Evolutionary conservation across 495 filamentous ascomycete species (phyloP).

Genomic region (Penicillium odoratum): DNA sequence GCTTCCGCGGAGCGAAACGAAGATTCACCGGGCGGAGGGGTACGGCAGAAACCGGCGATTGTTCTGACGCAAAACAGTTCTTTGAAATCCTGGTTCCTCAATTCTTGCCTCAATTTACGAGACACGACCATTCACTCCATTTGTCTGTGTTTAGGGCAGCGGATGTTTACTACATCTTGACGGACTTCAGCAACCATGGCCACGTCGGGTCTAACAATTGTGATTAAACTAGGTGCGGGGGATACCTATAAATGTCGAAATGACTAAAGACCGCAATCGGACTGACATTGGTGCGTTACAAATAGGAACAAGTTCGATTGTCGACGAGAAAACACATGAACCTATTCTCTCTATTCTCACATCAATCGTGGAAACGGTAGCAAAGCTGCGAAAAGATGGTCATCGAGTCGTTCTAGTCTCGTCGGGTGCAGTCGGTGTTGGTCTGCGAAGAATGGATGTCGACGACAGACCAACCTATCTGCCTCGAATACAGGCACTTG

Average conservation of each 20-base stretch:
- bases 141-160: background rate
- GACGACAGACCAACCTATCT: slow-evolving; percentile 87
- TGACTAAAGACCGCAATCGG: slow-evolving; percentile 10
- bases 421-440: slow-evolving; percentile 94
- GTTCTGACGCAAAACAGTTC: slow-evolving; percentile 8
- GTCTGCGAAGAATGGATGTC: slow-evolving; percentile 83
- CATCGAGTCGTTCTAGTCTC: slow-evolving; percentile 94
- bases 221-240: slow-evolving; percentile 88
- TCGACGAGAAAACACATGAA: slow-evolving; percentile 95
- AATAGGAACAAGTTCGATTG: slow-evolving; percentile 93
- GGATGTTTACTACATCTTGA: background rate
- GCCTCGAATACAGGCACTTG: slow-evolving; percentile 84
- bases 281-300: slow-evolving; percentile 14
- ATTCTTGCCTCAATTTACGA: slow-evolving; percentile 1
- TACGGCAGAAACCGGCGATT: slow-evolving; percentile 30
- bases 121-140: slow-evolving; percentile 1
- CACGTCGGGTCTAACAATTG: slow-evolving; percentile 61
- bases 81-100: slow-evolving; percentile 3
- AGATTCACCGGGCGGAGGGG: slow-evolving; percentile 37
- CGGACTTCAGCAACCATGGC: slow-evolving; percentile 20
- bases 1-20: slow-evolving; percentile 5
- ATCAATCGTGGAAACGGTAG: slow-evolving; percentile 88
- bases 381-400: slow-evolving; percentile 81
- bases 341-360: slow-evolving; percentile 90
- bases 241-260: slow-evolving; percentile 11